phyloP scores from a whole-genome alignment of 768 basidiomycete genomes.

The Tricholoma bakamatsutake region DNA sequence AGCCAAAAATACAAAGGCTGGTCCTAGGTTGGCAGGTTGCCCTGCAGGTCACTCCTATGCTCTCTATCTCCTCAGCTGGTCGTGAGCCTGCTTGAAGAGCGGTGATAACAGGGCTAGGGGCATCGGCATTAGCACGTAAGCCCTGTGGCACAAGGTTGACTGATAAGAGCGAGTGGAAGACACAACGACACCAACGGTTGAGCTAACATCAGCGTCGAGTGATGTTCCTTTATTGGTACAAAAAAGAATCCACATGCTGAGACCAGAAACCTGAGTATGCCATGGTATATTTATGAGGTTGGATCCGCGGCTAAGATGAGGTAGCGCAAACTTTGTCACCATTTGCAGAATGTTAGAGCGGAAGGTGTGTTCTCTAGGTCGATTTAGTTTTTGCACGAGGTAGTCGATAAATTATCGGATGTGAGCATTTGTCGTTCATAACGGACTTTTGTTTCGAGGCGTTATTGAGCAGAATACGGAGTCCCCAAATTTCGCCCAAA shows the following conservation, averaged over 20 bases:
- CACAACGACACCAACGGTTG: constrained; percentile 57
- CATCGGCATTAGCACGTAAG: constrained; percentile 44
- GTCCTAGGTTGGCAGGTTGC: constrained; percentile 37
- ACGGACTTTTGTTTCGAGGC: constrained; percentile 41
- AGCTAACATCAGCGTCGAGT: constrained; percentile 38
- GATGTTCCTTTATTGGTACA: not conserved
- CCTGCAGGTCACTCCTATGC: too few relatives aligned
- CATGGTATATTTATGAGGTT: constrained; percentile 62
- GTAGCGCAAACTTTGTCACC: constrained; percentile 51
- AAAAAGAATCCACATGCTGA: constrained; percentile 18
- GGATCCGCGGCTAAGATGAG: constrained; percentile 52
- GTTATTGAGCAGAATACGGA: constrained; percentile 58
- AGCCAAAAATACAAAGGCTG: too few relatives aligned
- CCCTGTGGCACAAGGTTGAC: constrained; percentile 33
- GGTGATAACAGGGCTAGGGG: constrained; percentile 51
- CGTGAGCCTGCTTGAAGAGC: constrained; percentile 50
- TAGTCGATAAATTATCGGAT: constrained; percentile 12
- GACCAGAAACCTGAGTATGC: constrained; percentile 36
- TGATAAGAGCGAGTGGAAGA: constrained; percentile 49
- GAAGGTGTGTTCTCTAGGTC: constrained; percentile 43
- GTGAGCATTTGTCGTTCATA: not conserved
- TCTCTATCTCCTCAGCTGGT: too few relatives aligned
- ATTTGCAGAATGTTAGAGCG: too few relatives aligned
- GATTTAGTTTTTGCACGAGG: constrained; percentile 39
- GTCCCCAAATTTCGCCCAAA: constrained; percentile 36